phyloP scores from a whole-genome alignment of 352 stramenopile species.

The Blastocystis sp. region DNA sequence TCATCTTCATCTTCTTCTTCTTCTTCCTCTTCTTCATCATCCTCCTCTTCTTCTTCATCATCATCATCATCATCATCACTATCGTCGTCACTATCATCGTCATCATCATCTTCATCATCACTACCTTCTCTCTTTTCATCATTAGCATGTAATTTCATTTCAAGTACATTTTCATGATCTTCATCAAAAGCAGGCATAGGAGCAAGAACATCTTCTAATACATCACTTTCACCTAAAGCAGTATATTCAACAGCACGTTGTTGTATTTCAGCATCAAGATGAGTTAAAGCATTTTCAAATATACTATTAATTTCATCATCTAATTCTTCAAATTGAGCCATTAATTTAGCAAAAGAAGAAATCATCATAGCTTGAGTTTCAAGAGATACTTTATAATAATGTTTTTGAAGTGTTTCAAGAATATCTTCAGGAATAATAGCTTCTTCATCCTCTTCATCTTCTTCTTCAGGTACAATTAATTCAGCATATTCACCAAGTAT shows the following conservation, averaged over 20 bases:
- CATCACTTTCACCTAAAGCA: conserved; percentile 54
- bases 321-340: conserved; percentile 58
- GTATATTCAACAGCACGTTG: conserved; percentile 84
- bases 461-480: conserved; percentile 57
- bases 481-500: conserved; percentile 90
- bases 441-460: conserved; percentile 34
- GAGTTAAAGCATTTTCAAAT: conserved; percentile 72
- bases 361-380: conserved; percentile 73
- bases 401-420: conserved; percentile 76
- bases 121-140: conserved; percentile 46
- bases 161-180: conserved; percentile 58
- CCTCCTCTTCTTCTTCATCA: conserved; percentile 39
- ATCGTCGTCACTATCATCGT: conserved; percentile 6
- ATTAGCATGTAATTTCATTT: conserved; percentile 55
- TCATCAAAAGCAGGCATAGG: conserved; percentile 90
- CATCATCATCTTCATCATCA: conserved; percentile 40
- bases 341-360: conserved; percentile 83
- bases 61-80: conserved; percentile 39
- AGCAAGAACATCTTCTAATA: conserved; percentile 74
- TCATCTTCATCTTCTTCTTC: conserved; percentile 41
- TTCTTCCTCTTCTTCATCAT: conserved; percentile 40
- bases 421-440: conserved; percentile 20
- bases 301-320: conserved; percentile 46
- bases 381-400: conserved; percentile 64
- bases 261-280: conserved; percentile 84